phyloP scores from a whole-genome alignment of 176 grass and related monocot genomes.

The Raddia distichophylla region DNA sequence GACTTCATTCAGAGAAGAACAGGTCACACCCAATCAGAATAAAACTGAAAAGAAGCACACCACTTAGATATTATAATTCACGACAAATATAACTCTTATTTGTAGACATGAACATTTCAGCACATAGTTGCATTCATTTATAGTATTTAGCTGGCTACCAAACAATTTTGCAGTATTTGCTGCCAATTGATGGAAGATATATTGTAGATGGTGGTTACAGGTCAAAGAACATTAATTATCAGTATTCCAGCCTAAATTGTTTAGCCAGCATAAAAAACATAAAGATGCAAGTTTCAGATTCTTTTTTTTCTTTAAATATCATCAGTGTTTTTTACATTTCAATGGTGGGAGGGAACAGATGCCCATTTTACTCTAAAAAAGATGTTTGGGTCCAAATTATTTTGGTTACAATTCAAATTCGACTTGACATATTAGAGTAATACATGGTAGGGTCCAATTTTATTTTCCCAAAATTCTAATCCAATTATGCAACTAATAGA shows the following conservation, averaged over 20 bases:
- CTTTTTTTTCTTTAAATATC: not conserved
- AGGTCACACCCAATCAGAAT: not conserved
- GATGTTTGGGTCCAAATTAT: not conserved
- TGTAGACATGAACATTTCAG: not conserved
- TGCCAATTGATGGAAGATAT: not conserved
- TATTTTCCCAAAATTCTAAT: not conserved
- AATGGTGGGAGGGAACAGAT: not conserved
- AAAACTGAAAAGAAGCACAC: not conserved
- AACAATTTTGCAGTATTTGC: not conserved
- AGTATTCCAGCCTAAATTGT: not conserved
- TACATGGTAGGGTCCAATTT: too few species aligned
- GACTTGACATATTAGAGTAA: too few species aligned
- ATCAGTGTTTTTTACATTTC: not conserved
- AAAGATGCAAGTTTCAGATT: not conserved
- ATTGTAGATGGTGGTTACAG: not conserved
- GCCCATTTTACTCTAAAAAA: constrained; percentile 2
- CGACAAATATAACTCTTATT: not conserved
- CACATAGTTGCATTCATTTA: not conserved
- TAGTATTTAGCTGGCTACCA: not conserved
- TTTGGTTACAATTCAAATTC: not conserved
- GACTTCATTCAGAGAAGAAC: not conserved
- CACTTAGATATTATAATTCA: constrained; percentile 6
- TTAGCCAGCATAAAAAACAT: not conserved
- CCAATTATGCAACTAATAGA: not conserved
- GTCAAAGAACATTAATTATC: not conserved